Evolutionary conservation across 306 rosid genomes (phyloP), one percentile per base, ranked within the genome.

Genomic region (Gastrolobium bilobum): DNA sequence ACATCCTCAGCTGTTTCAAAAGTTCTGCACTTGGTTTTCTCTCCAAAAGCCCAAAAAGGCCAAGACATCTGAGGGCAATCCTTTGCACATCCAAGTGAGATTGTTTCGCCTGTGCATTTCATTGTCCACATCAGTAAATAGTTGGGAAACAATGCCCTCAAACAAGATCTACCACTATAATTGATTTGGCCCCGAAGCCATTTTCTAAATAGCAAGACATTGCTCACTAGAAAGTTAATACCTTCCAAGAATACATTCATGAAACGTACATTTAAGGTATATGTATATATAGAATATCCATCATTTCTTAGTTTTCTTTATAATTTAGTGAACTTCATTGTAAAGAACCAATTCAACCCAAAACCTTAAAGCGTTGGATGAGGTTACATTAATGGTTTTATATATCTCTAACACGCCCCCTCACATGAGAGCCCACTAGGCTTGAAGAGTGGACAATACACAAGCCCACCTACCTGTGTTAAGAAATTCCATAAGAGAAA

Each of bases 21-120:
- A 93, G 87, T 63, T 90, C 97, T 77, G 83, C 84, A 75, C 86
- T 86, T 57, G 92, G 98, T 79, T 86, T 93, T 71, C 83, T 89
- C 86, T 95, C 98, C 87, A 95, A 77, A 89, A 95, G 87, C 34
- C 97, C 99, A 84, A 87, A 95, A 74, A 93, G 96, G 52, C 97
- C 99, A 48, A 95, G 92, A 79, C 99, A 91, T 84, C 98, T 90
- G 66, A 91, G 46, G 7, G 97, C 88, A 71, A 93, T 90, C 86
- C 97, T 90, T 82, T 92, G 97, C 80, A 93, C 98, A 74, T 93
- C 98, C 79, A 91, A 83, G 76, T 93, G 90, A 77, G 86, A 87
- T 85, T 95, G 99, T 85, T 89, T 95, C 54, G 93, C 97, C 99
- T 94, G 91, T 85, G 79, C 85, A 88, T 67, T 40, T 76, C 81